A percentile compares a stretch with the other conserved stretches of the same genome.
These are phyloP conservation scores for Vigna reflexopilosa DNA, from an alignment of 306 rosid species.

Conservation along the genomic window DNA sequence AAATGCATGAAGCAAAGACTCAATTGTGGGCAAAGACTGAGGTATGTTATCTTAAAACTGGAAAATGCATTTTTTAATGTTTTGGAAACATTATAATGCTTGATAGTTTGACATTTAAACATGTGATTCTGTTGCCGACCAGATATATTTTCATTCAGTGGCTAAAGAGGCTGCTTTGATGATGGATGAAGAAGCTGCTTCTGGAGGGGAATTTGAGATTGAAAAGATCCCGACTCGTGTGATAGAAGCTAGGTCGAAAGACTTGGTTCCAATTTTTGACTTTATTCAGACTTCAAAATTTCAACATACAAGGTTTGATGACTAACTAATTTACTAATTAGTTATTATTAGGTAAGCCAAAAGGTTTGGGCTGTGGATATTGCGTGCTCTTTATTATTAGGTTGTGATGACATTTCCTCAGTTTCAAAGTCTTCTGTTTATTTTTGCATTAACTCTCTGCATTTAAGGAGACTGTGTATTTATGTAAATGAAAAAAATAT, in stretches of 20 bases:
- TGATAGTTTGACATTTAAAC: constrained; percentile 30
- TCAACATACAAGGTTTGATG: constrained; percentile 58
- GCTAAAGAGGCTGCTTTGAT: constrained; percentile 48
- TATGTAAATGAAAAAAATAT: background rate
- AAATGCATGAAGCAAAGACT: constrained; percentile 64
- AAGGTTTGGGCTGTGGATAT: background rate
- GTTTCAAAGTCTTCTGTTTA: background rate
- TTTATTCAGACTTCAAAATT: constrained; percentile 53
- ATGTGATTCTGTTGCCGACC: constrained; percentile 39
- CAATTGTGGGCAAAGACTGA: constrained; percentile 73
- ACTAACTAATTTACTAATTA: constrained; percentile 11
- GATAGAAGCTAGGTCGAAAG: constrained; percentile 73
- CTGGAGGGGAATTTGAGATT: constrained; percentile 67
- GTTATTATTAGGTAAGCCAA: background rate
- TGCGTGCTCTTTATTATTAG: background rate
- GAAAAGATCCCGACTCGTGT: constrained; percentile 61
- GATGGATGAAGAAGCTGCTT: constrained; percentile 45
- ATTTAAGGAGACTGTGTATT: constrained; percentile 21
- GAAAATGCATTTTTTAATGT: constrained; percentile 6
- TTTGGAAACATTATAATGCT: constrained; percentile 25
- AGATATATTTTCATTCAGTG: constrained; percentile 77
- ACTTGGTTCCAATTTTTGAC: constrained; percentile 73
- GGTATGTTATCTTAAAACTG: constrained; percentile 51
- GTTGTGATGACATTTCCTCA: background rate
- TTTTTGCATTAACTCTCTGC: background rate